A percentile compares a stretch with the other conserved stretches of the same genome.
These are phyloP conservation scores for Claviceps lovelessii DNA, from an alignment of 2,329 filamentous ascomycete species.

Conservation along the genomic window DNA sequence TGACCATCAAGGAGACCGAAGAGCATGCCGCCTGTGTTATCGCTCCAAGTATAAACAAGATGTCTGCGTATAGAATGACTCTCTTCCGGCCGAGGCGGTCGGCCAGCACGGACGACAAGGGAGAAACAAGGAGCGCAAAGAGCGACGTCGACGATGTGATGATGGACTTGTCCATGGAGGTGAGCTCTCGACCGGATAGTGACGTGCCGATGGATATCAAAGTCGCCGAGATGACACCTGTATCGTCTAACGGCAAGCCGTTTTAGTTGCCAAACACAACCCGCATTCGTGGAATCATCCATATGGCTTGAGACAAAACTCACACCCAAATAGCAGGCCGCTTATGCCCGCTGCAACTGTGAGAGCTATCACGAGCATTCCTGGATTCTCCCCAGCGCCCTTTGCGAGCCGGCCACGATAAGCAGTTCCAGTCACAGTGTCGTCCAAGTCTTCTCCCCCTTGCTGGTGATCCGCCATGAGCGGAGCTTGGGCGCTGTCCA, in stretches of 20 bases:
- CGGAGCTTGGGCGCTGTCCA: conserved; percentile 25
- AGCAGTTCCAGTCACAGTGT: conserved; percentile 15
- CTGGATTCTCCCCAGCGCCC: conserved; percentile 18
- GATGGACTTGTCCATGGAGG: conserved; percentile 52
- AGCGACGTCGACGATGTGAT: conserved; percentile 57
- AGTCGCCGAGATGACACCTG: conserved; percentile 54
- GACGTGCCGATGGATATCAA: conserved; percentile 48
- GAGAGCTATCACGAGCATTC: conserved; percentile 44
- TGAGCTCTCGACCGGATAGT: conserved; percentile 41
- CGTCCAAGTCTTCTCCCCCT: conserved; percentile 18
- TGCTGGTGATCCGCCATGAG: conserved; percentile 20
- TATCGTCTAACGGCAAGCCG: conserved; percentile 36
- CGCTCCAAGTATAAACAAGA: conserved; percentile 56
- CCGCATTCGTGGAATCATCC: background rate
- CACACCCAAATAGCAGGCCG: conserved; percentile 54
- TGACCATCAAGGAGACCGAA: conserved; percentile 49
- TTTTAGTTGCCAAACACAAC: conserved; percentile 4
- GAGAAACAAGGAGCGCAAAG: conserved; percentile 49
- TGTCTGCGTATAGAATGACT: conserved; percentile 49
- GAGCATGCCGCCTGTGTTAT: conserved; percentile 45
- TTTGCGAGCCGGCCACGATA: conserved; percentile 14
- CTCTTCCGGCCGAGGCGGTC: conserved; percentile 46
- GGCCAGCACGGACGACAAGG: conserved; percentile 49
- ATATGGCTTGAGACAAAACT: conserved; percentile 13
- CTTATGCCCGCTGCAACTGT: conserved; percentile 53